phyloP scores from a whole-genome alignment of 805 yeast genomes.

The Nakazawaea ernobii region DNA sequence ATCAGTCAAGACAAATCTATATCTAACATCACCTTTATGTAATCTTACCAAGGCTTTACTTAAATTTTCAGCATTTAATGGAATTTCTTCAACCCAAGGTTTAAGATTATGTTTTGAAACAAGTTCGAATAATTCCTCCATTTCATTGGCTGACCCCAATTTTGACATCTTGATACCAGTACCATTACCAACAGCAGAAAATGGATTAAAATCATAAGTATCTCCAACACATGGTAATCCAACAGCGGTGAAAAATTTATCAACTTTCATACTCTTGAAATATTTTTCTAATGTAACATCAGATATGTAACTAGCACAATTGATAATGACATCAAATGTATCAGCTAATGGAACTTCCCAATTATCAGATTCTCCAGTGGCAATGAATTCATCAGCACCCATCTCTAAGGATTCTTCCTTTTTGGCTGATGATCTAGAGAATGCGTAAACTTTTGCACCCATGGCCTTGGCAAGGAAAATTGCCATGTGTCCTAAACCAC shows the following conservation, averaged over 20 bases:
- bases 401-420: slow-evolving; percentile 40
- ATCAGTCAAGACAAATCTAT: slow-evolving; percentile 47
- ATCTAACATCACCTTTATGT: slow-evolving; percentile 44
- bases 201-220: slow-evolving; percentile 26
- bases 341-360: slow-evolving; percentile 31
- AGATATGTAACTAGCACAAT: slow-evolving; percentile 40
- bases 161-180: slow-evolving; percentile 23
- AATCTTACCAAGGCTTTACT: slow-evolving; percentile 41
- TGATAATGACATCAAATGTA: slow-evolving; percentile 40
- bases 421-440: slow-evolving; percentile 45
- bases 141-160: slow-evolving; percentile 42
- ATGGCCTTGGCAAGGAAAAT: slow-evolving; percentile 51
- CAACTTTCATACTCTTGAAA: slow-evolving; percentile 20
- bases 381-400: slow-evolving; percentile 50
- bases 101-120: slow-evolving; percentile 40
- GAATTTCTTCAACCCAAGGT: slow-evolving; percentile 49
- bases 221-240: slow-evolving; percentile 30
- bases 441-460: slow-evolving; percentile 55
- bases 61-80: slow-evolving; percentile 38
- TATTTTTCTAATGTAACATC: slow-evolving; percentile 22
- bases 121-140: slow-evolving; percentile 39
- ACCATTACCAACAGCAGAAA: slow-evolving; percentile 26
- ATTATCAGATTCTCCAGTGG: slow-evolving; percentile 43
- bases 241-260: slow-evolving; percentile 30
- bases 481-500: slow-evolving; percentile 55